A percentile compares a stretch with the other conserved stretches of the same genome.
Conservation (phyloP, 169 alveolate genomes). For the Hammondia hammondi region DNA sequence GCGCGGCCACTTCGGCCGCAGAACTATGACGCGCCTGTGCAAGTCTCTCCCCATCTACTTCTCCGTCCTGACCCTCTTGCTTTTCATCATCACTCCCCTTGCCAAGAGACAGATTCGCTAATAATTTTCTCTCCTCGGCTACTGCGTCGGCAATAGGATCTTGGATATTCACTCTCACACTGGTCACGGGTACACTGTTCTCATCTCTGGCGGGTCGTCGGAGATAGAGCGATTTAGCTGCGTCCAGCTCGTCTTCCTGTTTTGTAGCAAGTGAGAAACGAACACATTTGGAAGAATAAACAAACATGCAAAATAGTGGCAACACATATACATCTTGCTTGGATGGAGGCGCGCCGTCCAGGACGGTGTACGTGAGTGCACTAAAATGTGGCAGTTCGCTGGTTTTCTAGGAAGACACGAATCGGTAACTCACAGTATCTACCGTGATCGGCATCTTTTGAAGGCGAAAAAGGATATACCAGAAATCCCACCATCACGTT, state of each 20-base stretch:
- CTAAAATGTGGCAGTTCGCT: too few relatives aligned
- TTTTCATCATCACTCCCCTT: not conserved
- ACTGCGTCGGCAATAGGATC: not conserved
- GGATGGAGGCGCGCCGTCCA: not conserved
- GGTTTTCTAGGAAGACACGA: too few relatives aligned
- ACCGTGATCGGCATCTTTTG: too few relatives aligned
- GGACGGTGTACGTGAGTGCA: too few relatives aligned
- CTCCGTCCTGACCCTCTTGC: not conserved
- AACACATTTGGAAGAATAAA: not conserved
- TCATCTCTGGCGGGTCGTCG: not conserved
- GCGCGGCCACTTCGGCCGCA: slow-evolving; percentile 1
- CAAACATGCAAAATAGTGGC: not conserved
- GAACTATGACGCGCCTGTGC: not conserved
- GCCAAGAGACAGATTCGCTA: not conserved
- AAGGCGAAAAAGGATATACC: too few relatives aligned
- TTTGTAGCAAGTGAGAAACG: not conserved
- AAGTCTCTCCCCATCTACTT: not conserved
- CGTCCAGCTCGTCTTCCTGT: slow-evolving; percentile 16
- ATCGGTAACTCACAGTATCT: too few relatives aligned
- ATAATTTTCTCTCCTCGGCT: not conserved
- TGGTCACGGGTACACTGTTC: not conserved
- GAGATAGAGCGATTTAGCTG: not conserved
- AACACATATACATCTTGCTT: not conserved
- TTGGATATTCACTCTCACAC: not conserved
- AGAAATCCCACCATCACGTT: too few relatives aligned